phyloP scores from a whole-genome alignment of 163 green algal genomes.

The Volvox carteri region DNA sequence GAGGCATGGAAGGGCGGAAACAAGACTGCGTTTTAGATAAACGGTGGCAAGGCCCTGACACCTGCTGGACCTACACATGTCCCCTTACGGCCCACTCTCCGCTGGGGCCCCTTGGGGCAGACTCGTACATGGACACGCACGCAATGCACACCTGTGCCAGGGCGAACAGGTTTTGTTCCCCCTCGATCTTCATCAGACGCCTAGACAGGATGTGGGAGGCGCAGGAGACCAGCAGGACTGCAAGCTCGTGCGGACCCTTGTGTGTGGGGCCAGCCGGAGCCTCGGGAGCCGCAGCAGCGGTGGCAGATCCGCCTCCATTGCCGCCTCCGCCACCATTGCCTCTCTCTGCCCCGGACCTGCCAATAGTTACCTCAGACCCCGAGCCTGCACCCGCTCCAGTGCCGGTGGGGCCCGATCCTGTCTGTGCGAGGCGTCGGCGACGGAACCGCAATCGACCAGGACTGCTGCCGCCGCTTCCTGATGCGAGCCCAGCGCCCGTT shows the following conservation, averaged over 20 bases:
- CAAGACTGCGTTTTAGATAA: too few species aligned
- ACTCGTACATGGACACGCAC: too few species aligned
- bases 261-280: background rate
- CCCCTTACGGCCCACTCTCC: background rate
- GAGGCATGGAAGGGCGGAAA: background rate
- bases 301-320: background rate
- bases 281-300: too few species aligned
- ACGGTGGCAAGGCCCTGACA: background rate
- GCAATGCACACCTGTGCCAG: constrained; percentile 53
- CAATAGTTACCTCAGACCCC: too few species aligned
- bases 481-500: too few species aligned
- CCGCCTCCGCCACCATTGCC: background rate
- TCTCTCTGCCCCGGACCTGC: background rate
- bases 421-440: background rate
- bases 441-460: background rate
- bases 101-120: too few species aligned
- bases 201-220: background rate
- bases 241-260: constrained; percentile 23
- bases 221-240: background rate
- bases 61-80: background rate
- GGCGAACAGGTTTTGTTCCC: constrained; percentile 11
- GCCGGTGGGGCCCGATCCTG: background rate
- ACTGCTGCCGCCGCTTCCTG: background rate
- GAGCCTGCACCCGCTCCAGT: too few species aligned
- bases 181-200: constrained; percentile 13